These are phyloP conservation scores for Dothidotthia symphoricarpi DNA, from an alignment of 2,329 filamentous ascomycete genomes.

Conservation along the genomic window DNA sequence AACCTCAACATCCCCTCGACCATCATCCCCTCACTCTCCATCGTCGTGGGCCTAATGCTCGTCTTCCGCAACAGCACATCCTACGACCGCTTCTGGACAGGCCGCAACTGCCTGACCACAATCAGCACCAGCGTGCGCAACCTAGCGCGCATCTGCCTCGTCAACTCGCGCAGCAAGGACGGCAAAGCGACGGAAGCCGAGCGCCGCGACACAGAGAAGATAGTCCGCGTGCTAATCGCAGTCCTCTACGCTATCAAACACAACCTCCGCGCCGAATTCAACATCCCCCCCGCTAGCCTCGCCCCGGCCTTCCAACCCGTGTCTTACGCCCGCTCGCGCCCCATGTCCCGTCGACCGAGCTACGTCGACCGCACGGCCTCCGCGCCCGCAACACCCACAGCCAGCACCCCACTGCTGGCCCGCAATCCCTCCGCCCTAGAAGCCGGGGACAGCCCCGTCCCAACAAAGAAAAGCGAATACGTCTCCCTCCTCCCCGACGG, in stretches of 20 bases:
- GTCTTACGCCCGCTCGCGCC: conserved; percentile 11
- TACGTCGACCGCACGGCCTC: conserved; percentile 22
- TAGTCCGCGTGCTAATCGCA: conserved; percentile 59
- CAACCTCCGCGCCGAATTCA: conserved; percentile 62
- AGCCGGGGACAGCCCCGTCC: conserved; percentile 30
- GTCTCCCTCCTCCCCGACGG: conserved; percentile 51
- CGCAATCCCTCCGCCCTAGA: conserved; percentile 16
- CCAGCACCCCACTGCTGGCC: conserved; percentile 22
- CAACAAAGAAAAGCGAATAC: conserved; percentile 49
- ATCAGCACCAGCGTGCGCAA: conserved; percentile 61
- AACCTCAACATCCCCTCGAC: conserved; percentile 57
- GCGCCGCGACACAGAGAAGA: conserved; percentile 57
- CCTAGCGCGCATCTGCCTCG: conserved; percentile 57
- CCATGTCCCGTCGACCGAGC: conserved; percentile 22
- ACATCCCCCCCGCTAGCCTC: conserved; percentile 42
- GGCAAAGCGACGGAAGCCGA: conserved; percentile 40
- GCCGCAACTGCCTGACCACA: conserved; percentile 56
- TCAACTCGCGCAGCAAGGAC: conserved; percentile 42
- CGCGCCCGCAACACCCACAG: conserved; percentile 8
- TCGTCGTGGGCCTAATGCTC: conserved; percentile 66
- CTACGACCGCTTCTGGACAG: conserved; percentile 65
- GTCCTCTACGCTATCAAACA: conserved; percentile 64
- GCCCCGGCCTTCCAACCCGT: conserved; percentile 13
- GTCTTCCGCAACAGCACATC: conserved; percentile 65
- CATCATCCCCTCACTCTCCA: conserved; percentile 63